phyloP scores from a whole-genome alignment of 2,329 filamentous ascomycete species.

The Talaromyces sp. region DNA sequence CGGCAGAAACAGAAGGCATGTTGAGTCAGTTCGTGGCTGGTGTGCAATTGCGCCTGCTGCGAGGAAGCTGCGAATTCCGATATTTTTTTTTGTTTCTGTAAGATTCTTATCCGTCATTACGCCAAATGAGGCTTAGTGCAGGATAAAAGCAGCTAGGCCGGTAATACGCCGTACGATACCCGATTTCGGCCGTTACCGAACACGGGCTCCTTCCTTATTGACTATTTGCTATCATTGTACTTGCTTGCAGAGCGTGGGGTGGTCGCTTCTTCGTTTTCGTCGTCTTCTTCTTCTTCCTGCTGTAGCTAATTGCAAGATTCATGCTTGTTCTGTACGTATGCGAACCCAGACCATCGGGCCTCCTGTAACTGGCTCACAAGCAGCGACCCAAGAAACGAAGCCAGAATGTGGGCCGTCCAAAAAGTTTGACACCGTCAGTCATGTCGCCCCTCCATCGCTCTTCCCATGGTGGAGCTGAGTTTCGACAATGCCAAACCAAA shows the following conservation, averaged over 20 bases:
- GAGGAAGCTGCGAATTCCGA: neutral
- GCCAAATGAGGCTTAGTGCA: neutral
- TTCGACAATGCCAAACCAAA: conserved; percentile 6
- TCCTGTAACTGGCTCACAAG: neutral
- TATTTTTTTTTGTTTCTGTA: neutral
- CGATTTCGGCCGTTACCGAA: neutral
- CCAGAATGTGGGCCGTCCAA: neutral
- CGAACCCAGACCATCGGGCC: neutral
- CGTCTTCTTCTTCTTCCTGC: neutral
- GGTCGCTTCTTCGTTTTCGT: neutral
- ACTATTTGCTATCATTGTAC: neutral
- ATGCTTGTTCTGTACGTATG: neutral
- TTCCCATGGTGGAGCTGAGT: neutral
- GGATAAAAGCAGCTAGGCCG: neutral
- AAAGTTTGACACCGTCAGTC: neutral
- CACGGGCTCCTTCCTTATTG: neutral
- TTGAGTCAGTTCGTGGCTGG: conserved; percentile 12
- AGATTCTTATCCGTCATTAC: neutral
- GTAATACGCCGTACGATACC: neutral
- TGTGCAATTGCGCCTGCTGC: neutral
- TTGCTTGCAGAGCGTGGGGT: neutral
- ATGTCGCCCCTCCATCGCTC: neutral
- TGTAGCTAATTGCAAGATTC: neutral
- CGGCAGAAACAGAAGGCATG: conserved; percentile 48
- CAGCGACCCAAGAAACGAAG: neutral